Evolutionary conservation across 441 rosid genomes (phyloP).

Genomic region (Pelargonium australe): DNA sequence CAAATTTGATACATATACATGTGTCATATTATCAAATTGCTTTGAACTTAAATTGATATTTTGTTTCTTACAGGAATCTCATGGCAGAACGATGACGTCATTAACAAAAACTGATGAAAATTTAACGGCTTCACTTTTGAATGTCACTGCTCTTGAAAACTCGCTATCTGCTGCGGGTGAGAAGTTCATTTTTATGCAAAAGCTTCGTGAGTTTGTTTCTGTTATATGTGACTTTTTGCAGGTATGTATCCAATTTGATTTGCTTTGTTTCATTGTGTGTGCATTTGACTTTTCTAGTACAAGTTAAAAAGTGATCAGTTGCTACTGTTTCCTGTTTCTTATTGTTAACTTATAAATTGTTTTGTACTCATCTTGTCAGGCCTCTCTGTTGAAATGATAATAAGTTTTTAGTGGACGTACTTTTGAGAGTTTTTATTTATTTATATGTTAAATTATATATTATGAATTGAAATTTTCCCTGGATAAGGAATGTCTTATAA

Average conservation of each 20-base stretch:
- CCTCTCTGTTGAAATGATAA: no score
- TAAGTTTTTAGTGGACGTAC: no score
- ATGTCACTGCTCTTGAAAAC: slow-evolving; percentile 65
- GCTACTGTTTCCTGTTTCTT: neutral
- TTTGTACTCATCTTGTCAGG: no score
- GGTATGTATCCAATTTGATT: slow-evolving; percentile 52
- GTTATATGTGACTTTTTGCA: slow-evolving; percentile 93
- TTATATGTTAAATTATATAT: no score
- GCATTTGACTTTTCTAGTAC: neutral
- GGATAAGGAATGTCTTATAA: no score
- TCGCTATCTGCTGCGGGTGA: slow-evolving; percentile 82
- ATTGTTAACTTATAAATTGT: neutral
- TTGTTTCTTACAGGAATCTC: slow-evolving; percentile 60
- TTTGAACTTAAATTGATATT: neutral
- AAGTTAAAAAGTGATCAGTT: neutral
- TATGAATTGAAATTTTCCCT: no score
- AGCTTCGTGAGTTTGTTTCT: slow-evolving; percentile 90
- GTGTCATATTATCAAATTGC: no score
- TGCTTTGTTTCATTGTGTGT: slow-evolving; percentile 14
- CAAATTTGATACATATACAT: no score
- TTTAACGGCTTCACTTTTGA: slow-evolving; percentile 71
- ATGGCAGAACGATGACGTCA: slow-evolving; percentile 52
- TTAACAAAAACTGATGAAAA: slow-evolving; percentile 71
- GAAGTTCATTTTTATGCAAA: slow-evolving; percentile 98
- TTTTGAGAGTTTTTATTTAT: no score